A percentile compares a stretch with the other conserved stretches of the same genome.
Evolutionary conservation across 169 alveolate species (phyloP).

Genomic region (Fabrea salina): DNA sequence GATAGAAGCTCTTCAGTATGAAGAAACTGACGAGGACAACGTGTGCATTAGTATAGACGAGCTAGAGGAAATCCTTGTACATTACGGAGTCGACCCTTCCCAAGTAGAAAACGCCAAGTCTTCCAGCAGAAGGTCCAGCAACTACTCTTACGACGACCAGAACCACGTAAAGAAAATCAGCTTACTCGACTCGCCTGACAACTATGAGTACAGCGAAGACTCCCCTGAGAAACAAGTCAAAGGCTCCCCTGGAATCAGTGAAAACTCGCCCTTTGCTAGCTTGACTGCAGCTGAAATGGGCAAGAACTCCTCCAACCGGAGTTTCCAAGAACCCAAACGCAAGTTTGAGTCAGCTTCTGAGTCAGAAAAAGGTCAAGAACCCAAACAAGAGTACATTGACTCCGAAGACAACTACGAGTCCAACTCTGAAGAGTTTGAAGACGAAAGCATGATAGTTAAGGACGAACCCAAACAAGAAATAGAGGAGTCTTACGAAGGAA

Average conservation of each 20-base stretch:
- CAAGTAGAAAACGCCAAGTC: neutral
- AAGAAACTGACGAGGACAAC: neutral
- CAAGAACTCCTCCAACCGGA: neutral
- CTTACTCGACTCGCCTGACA: conserved; percentile 16
- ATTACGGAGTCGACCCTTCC: conserved; percentile 12
- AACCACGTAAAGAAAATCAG: conserved; percentile 10
- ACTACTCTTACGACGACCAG: neutral
- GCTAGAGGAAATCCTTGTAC: conserved; percentile 27
- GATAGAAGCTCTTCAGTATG: conserved; percentile 29
- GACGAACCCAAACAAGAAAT: too few species aligned
- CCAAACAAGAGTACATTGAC: too few species aligned
- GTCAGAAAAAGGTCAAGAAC: too few species aligned
- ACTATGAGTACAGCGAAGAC: conserved; percentile 21
- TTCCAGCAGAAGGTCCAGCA: neutral
- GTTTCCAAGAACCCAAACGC: neutral
- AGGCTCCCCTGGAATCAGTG: neutral
- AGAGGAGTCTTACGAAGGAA: too few species aligned
- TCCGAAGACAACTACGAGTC: too few species aligned
- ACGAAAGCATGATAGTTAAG: too few species aligned
- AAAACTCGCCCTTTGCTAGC: conserved; percentile 23
- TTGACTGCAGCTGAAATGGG: neutral
- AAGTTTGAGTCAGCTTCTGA: too few species aligned
- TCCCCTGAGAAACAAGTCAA: neutral
- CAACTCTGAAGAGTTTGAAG: too few species aligned
- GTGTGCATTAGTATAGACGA: conserved; percentile 22